Base-by-base conservation (phyloP, 331 rosid genomes). In the Erythrophleum ivorense region DNA sequence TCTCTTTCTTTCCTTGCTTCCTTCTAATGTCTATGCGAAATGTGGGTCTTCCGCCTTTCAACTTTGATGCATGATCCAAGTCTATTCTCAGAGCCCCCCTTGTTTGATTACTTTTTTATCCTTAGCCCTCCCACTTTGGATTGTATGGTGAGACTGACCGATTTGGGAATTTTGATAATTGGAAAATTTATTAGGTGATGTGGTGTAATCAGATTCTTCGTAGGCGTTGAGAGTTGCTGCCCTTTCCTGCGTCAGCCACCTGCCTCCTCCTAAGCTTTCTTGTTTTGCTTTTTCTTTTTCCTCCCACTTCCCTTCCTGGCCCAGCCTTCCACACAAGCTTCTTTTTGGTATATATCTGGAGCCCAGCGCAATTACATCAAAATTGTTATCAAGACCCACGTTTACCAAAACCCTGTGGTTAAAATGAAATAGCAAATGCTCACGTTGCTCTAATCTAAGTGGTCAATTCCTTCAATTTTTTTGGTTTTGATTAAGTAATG, bases 241-340 rank as follows among this genome's bases (percentile, higher is more conserved):
- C 64, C 85, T 83, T 81, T 78, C 71, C 62, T 34, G 57, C 78
- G 71, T 84, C 68, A 71, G 50, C 84, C 90, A 87, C 78, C 88
- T 72, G 82, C 86, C 74, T 14, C 21, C 36, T 24, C n/a, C n/a
- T n/a, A 2, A 21, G 15, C 40, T 31, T 11, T 29, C 24, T 8
- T 12, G 15, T 10, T 53, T 0, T n/a, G 4, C 49, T 24, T 78
- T 68, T 18, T 15, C 10, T 1, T 60, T 8, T 38, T 45, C 31
- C 18, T 15, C 38, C 13, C 73, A 68, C 50, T 68, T 43, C 15
- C 18, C 18, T n/a, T 41, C 2, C 43, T 68, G 73, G 73, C n/a
- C 68, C 68, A 62, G 11, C 8, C n/a, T 13, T 31, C 18, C 16
- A 3, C 7, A 1, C 29, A 15, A 8, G 9, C 53, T 40, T 54